phyloP scores from a whole-genome alignment of 257 asterid genomes.

The Solanum rostratum region DNA sequence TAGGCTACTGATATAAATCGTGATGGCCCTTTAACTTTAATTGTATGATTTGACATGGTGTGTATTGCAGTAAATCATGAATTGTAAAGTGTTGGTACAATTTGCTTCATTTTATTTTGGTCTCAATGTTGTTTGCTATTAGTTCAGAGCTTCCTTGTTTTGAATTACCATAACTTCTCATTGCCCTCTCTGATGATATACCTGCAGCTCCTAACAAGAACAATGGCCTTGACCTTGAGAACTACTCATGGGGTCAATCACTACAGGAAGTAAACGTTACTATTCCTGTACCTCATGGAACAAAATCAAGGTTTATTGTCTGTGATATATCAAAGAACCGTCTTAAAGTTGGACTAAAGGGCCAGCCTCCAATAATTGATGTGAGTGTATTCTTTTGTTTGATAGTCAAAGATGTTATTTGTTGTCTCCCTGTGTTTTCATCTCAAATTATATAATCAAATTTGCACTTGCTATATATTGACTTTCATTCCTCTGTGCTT shows the following conservation, averaged over 20 bases:
- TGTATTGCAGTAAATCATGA: background rate
- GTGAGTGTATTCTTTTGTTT: conserved; percentile 6
- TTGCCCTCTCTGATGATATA: background rate
- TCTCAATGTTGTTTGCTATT: background rate
- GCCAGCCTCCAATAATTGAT: conserved; percentile 32
- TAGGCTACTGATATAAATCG: background rate
- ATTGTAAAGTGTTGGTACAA: background rate
- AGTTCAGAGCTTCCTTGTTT: background rate
- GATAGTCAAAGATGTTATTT: background rate
- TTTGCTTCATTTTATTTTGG: background rate
- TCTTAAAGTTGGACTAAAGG: conserved; percentile 34
- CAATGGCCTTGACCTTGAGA: conserved; percentile 80
- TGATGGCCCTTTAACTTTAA: background rate
- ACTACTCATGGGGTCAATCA: conserved; percentile 65
- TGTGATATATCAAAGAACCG: conserved; percentile 30
- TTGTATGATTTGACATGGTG: background rate
- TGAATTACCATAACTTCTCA: background rate
- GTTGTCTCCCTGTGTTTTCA: background rate
- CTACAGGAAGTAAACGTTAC: conserved; percentile 63
- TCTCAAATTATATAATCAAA: background rate
- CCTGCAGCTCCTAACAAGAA: conserved; percentile 46
- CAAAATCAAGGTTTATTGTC: conserved; percentile 27
- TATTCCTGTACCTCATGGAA: conserved; percentile 53
- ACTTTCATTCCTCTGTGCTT: conserved; percentile 4
- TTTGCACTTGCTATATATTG: background rate